Evolutionary conservation across 2,329 filamentous ascomycete genomes (phyloP), one percentile per base, ranked within the genome.

Genomic region (Microsporum ferrugineum): DNA sequence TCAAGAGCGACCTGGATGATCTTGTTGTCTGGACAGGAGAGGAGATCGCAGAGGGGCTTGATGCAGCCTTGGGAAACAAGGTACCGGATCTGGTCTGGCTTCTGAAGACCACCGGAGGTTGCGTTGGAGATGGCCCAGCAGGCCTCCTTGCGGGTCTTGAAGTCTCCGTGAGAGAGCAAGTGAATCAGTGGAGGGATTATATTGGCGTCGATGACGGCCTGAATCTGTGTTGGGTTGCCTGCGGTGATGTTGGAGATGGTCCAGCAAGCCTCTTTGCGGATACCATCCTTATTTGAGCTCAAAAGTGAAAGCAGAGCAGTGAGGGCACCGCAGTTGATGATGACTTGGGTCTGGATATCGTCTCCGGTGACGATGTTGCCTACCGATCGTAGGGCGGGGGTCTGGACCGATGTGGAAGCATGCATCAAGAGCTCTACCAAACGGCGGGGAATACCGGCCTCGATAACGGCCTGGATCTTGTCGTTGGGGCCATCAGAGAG

Each of bases 51-150:
- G 38, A 99, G 83, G 2, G 94, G 94, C 79, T 92, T 95, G 79
- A 99, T 97, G 80, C 91, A 96, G 66, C 94, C 94, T 77, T 94
- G 89, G 39, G 85, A 78, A 36, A 99, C 94, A 49, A 99, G 83
- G 75, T 96, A 97, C 68, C 94, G 87, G 70, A 99, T 99, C 80
- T 99, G 94, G 63, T 97, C 94, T 1, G 94, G 94, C 83, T 97
- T 99, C 79, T 99, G 94, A 36, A 99, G 86, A 72, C 94, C 94
- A 69, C 94, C 94, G 12, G 91, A 96, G 5, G 94, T 99, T 57
- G 94, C 94, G 72, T 99, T 99, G 72, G 92, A 97, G 70, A 99
- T 99, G 57, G 94, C 94, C 94, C 94, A 99, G 81, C 94, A 99
- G 64, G 94, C 94, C 77, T 99, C 94, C 80, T 99, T 99, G 65